Base-by-base conservation (phyloP, 257 asterid genomes). In the Schizonepeta tenuifolia region DNA sequence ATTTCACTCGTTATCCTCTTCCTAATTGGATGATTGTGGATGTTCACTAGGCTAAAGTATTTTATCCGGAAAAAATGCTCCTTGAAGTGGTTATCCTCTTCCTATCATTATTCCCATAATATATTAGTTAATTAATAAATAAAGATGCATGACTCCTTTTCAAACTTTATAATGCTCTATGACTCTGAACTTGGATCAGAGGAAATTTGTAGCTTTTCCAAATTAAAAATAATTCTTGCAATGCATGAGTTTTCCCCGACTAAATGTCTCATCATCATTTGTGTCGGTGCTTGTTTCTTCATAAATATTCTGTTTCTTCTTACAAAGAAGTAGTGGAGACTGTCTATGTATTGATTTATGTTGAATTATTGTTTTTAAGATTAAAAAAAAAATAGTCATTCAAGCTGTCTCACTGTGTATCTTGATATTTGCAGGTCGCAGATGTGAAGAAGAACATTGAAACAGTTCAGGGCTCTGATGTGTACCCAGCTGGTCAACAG, bases 361-460 rank as follows among this genome's bases (percentile, higher is more conserved):
- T 51, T 8, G 9, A 20, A 53, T 68, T 28, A 28, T n/a, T n/a
- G n/a, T n/a, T n/a, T n/a, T n/a, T n/a, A n/a, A n/a, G n/a, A n/a
- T n/a, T n/a, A n/a, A 6, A 6, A 82, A 81, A 46, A 21, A 38
- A 7, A 0, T 46, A 14, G 68, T 17, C 14, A 38, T 77, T 53
- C 41, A 20, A 72, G 36, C 69, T 15, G 24, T 21, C 61, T 73
- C 65, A 60, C 15, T 65, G 61, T 65, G 55, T 62, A 31, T 73
- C 71, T 87, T 87, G 70, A 66, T 41, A 20, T 54, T 72, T 78
- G 87, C 82, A 92, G 98, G 89, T 92, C 79, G 82, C 83, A 6
- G 89, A 88, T 80, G 92, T 92, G 84, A 92, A 92, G 92, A 88
- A 80, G 78, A 65, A 50, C 68, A 89, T 92, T 22, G 96, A 89